Base-by-base conservation (phyloP, 2,329 filamentous ascomycete genomes). In the Neonectria ditissima region DNA sequence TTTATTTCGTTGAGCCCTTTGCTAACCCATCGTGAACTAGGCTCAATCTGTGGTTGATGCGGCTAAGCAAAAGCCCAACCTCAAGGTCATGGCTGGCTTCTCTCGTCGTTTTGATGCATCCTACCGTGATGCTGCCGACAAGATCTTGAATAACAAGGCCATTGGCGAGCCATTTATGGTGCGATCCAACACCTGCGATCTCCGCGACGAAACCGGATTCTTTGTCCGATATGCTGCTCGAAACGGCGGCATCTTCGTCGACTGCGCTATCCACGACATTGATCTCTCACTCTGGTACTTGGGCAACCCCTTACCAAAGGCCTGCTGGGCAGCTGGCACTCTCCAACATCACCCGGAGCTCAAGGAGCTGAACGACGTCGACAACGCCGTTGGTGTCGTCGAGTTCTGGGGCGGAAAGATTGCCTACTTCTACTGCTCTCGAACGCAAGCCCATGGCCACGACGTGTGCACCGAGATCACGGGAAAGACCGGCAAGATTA, bases 251-350 rank as follows among this genome's bases (percentile, higher is more conserved):
- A 90, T 91, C 72, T 91, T 92, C 67, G 89, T 91, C 56, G 89
- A 92, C 79, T 89, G 87, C 78, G 87, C 86, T 43, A 87, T 91
- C 71, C 89, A 91, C 78, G 89, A 92, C 71, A 91, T 92, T 0
- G 75, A 77, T 26, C 51, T 77, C 1, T 69, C 74, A 0, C 63
- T 77, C 11, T 77, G 75, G 75, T 76, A 74, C 50, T 63, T 77
- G 2, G 69, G 70, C 1, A 63, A 69, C 16, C 63, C 65, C 0
- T 20, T 63, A 0, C 65, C 68, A 3, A 70, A 70, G 32, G 63
- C 65, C 0, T 63, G 61, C 18, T 70, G 66, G 59, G 68, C 68
- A 0, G 58, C 59, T 0, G 69, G 68, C 0, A 65, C 64, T 0
- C 62, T 70, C 0, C 66, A 69, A 5, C 68, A 69, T 26, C 69